Conservation (phyloP, 495 filamentous ascomycete genomes). For the Penicillium fimorum region DNA sequence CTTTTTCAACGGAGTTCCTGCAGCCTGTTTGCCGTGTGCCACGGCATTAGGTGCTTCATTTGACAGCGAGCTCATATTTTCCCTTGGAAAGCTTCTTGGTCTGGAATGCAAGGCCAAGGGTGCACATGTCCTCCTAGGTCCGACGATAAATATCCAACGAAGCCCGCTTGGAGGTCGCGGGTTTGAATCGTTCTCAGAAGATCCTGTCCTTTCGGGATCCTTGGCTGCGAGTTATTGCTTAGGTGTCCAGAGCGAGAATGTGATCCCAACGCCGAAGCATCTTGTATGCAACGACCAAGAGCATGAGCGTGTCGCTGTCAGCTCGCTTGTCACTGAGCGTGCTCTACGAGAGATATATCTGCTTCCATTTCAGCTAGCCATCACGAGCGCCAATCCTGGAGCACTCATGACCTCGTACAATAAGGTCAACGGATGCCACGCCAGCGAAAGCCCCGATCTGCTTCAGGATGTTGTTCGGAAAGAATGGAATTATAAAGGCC, state of each 20-base stretch:
- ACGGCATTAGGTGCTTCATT: no score
- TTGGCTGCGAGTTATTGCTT: conserved; percentile 54
- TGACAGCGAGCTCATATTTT: no score
- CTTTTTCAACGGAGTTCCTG: no score
- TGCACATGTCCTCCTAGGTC: conserved; percentile 63
- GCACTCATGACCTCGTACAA: conserved; percentile 77
- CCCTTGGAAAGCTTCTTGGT: no score
- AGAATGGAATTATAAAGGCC: conserved; percentile 62
- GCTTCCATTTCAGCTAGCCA: conserved; percentile 67
- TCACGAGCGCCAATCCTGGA: conserved; percentile 50
- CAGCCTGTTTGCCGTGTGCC: no score
- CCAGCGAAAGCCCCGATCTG: conserved; percentile 56
- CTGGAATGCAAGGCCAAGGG: conserved; percentile 60
- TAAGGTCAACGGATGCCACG: conserved; percentile 67
- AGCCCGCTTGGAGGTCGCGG: conserved; percentile 67
- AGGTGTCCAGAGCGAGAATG: conserved; percentile 56
- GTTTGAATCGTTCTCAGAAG: conserved; percentile 71
- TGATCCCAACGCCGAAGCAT: conserved; percentile 67
- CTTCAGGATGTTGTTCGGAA: conserved; percentile 49
- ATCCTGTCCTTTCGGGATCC: conserved; percentile 63
- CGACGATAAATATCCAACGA: conserved; percentile 71
- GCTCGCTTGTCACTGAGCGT: conserved; percentile 62
- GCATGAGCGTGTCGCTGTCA: conserved; percentile 57
- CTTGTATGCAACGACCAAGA: conserved; percentile 74
- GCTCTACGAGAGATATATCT: conserved; percentile 74